These are phyloP conservation scores for Naegleria lovaniensis DNA, from an alignment of 208 protist genomes.

Conservation along the genomic window DNA sequence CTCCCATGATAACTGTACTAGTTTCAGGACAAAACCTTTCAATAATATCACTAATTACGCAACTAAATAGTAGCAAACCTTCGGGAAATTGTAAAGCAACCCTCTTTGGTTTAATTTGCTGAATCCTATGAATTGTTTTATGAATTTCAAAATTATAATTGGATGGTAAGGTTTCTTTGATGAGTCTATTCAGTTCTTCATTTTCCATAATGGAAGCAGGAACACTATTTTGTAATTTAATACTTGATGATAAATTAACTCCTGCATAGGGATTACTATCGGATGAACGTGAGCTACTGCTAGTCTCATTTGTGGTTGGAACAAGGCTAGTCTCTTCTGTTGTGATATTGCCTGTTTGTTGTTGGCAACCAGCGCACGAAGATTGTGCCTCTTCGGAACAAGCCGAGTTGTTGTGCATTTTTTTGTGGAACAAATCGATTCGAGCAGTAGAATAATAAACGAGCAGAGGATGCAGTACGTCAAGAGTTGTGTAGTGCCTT, in stretches of 20 bases:
- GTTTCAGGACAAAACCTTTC: conserved; percentile 56
- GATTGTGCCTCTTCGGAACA: no score
- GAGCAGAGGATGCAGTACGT: no score
- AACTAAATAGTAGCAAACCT: conserved; percentile 92
- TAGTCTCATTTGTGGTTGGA: no score
- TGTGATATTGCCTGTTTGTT: no score
- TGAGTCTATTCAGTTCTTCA: conserved; percentile 30
- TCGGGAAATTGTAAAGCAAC: conserved; percentile 98
- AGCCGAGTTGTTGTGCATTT: no score
- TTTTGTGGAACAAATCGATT: no score
- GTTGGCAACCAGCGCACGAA: no score
- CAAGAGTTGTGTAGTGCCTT: no score
- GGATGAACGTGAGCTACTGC: no score
- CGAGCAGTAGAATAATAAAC: no score
- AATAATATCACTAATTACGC: conserved; percentile 91
- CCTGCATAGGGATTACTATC: not conserved
- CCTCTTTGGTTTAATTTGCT: conserved; percentile 64
- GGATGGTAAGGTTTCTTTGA: conserved; percentile 59
- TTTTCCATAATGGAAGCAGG: conserved; percentile 14
- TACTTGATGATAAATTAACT: not conserved
- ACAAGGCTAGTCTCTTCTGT: no score
- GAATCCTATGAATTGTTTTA: conserved; percentile 91
- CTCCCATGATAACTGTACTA: conserved; percentile 92
- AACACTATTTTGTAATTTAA: conserved; percentile 4
- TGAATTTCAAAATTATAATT: conserved; percentile 99